Percentiles rank a stretch among this genome's conserved stretches.
phyloP scores from a whole-genome alignment of 108 stramenopile genomes.

The Pseudonitzschia pungens region DNA sequence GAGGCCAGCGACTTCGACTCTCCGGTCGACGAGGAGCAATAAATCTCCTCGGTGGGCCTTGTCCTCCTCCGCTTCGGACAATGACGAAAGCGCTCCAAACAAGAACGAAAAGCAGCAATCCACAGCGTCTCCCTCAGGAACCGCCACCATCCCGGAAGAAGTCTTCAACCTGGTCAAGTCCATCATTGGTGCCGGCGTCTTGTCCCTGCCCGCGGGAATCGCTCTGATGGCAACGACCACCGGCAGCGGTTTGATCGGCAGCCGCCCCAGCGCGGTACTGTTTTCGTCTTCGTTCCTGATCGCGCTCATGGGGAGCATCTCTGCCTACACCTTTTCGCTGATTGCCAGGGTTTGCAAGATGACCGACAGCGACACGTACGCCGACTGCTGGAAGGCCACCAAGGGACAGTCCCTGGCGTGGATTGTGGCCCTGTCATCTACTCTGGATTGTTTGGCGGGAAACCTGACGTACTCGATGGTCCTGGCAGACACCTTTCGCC shows the following conservation, averaged over 20 bases:
- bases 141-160: constrained; percentile 60
- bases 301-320: constrained; percentile 66
- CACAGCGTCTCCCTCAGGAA: neutral
- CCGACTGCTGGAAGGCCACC: constrained; percentile 24
- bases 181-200: constrained; percentile 83
- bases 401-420: constrained; percentile 72
- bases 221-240: constrained; percentile 21
- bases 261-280: constrained; percentile 36
- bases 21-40: too few species aligned
- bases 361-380: constrained; percentile 33
- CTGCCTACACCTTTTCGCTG: constrained; percentile 86
- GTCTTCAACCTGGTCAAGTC: constrained; percentile 87
- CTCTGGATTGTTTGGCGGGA: constrained; percentile 61
- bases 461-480: constrained; percentile 86
- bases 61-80: too few species aligned
- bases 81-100: too few species aligned
- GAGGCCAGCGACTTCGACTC: too few species aligned
- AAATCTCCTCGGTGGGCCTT: too few species aligned
- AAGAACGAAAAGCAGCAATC: neutral
- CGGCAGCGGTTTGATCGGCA: neutral
- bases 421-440: constrained; percentile 1
- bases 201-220: constrained; percentile 79
- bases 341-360: constrained; percentile 76
- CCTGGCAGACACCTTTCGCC: constrained; percentile 73
- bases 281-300: constrained; percentile 72